A percentile compares a stretch with the other conserved stretches of the same genome.
Conservation (phyloP, 164 flowering plant genomes). For the Pachysandra terminalis region DNA sequence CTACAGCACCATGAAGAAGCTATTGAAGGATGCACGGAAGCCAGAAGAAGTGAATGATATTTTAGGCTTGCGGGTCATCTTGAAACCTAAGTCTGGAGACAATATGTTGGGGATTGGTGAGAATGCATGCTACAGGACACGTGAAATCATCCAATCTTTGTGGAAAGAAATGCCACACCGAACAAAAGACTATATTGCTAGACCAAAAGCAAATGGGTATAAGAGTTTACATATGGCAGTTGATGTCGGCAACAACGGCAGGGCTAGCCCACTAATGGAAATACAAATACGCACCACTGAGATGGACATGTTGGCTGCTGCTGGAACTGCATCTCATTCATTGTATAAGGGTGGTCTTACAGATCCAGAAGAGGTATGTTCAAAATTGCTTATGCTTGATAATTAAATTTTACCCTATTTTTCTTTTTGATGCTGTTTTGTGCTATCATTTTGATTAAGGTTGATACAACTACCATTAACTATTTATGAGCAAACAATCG, state of each 20-base stretch:
- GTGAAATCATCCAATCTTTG: constrained; percentile 53
- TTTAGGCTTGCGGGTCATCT: constrained; percentile 66
- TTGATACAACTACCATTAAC: too few relatives aligned
- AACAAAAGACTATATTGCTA: constrained; percentile 75
- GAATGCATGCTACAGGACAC: constrained; percentile 75
- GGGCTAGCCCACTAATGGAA: constrained; percentile 67
- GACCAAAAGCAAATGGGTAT: constrained; percentile 89
- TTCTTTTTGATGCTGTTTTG: background rate
- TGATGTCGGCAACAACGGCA: constrained; percentile 61
- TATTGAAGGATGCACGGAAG: constrained; percentile 74
- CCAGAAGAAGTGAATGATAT: constrained; percentile 82
- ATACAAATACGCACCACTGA: constrained; percentile 82
- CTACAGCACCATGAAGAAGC: constrained; percentile 93
- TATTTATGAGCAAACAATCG: background rate
- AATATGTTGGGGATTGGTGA: constrained; percentile 39
- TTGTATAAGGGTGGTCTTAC: constrained; percentile 88
- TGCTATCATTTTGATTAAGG: background rate
- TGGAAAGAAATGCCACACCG: constrained; percentile 82
- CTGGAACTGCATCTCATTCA: constrained; percentile 83
- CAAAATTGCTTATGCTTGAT: background rate
- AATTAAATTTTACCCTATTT: background rate
- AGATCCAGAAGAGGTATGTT: constrained; percentile 78
- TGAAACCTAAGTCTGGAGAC: constrained; percentile 47
- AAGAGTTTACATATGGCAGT: constrained; percentile 90
- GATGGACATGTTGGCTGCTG: constrained; percentile 75